Base-by-base conservation (phyloP, 805 yeast species). In the Komagataella ulmi region DNA sequence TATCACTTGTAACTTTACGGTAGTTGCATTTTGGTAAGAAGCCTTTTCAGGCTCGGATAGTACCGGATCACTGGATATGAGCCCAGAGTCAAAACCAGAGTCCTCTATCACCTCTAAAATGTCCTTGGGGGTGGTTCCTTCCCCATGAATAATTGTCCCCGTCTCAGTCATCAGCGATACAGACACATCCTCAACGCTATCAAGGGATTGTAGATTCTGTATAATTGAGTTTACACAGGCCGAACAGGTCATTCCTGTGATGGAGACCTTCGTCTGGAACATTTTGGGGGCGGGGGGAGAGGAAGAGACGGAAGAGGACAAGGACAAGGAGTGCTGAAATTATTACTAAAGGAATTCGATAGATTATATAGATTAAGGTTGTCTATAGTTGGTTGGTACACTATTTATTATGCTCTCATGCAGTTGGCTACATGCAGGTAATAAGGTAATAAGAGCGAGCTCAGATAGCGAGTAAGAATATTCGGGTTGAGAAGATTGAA, bases 161-260 rank as follows among this genome's bases (percentile, higher is more conserved):
- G 76, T 74, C 57, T 85, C 90, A 0, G 95, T 86, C 10, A 85
- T 68, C 18, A 87, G 72, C 2, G 95, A 83, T 2, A 89, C 86
- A 5, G 75, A 70, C 1, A 74, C 85, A 3, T 65, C 60, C 1
- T 59, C 49, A 2, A 88, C 85, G 1, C 85, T 85, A 0, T 68
- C 66, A 7, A 78, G 51, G 0, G 60, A 60, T 51, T 71, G 66
- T 24, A 88, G 59, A 0, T 81, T 81, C 23, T 68, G 65, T 0
- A 82, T 77, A 18, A 91, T 78, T 0, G 93, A 70, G 1, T 83
- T 73, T 0, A 85, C 75, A 62, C 98, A 91, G 1, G 95, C 77
- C 1, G 93, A 83, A 61, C 97, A 91, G 2, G 98, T 90, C 97
- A 90, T 91, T 2, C 97, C 97, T 14, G 68, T 64, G 1, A 84